Conservation (phyloP, 1,139 yeast species). For the Candida neerlandica region DNA sequence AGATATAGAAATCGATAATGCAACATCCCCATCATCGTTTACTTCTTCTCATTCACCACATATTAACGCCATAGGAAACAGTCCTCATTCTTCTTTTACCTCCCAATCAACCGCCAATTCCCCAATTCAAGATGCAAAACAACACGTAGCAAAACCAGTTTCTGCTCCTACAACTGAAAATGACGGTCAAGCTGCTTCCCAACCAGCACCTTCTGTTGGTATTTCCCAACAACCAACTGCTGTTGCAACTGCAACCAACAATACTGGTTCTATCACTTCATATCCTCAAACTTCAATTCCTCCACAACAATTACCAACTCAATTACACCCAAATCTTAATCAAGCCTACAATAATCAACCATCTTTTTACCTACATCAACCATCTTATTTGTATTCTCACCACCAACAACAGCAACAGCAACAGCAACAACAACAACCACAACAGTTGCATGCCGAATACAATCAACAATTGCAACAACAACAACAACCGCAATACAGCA, state of each 20-base stretch:
- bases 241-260: conserved; percentile 7
- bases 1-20: conserved; percentile 32
- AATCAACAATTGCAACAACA: conserved; percentile 8
- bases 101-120: conserved; percentile 42
- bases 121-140: conserved; percentile 27
- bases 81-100: conserved; percentile 41
- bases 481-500: conserved; percentile 7
- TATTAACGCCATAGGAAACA: conserved; percentile 14
- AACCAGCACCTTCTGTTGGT: conserved; percentile 15
- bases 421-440: conserved; percentile 8
- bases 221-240: conserved; percentile 6
- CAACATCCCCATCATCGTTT: conserved; percentile 32
- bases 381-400: conserved; percentile 10
- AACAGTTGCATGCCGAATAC: conserved; percentile 9
- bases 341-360: conserved; percentile 18
- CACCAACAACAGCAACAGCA: conserved; percentile 14
- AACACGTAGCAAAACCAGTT: conserved; percentile 7
- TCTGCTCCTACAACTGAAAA: conserved; percentile 14
- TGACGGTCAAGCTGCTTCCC: conserved; percentile 5
- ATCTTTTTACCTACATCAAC: conserved; percentile 13
- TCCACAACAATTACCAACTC: conserved; percentile 21
- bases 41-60: conserved; percentile 28
- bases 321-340: conserved; percentile 19
- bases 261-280: conserved; percentile 14
- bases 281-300: conserved; percentile 15